Evolutionary conservation across 805 yeast genomes (phyloP).

Genomic region (Candida ortonii): DNA sequence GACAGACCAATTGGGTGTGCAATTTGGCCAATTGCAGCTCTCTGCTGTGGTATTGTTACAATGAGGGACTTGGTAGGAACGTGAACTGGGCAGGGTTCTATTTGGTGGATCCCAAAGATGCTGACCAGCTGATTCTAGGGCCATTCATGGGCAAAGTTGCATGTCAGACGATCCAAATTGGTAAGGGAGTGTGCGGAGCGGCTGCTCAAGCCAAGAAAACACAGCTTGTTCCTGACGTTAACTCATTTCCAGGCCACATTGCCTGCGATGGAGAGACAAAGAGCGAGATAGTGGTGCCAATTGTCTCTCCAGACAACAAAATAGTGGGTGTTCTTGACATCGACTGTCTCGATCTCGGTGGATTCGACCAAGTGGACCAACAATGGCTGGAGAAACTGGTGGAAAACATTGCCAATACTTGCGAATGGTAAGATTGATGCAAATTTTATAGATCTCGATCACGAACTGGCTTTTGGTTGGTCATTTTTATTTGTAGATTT

Average conservation of each 20-base stretch:
- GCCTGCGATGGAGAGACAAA: slow-evolving; percentile 96
- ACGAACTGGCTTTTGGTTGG: too few relatives aligned
- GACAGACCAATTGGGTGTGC: slow-evolving; percentile 80
- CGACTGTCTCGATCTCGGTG: slow-evolving; percentile 65
- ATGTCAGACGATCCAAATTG: slow-evolving; percentile 76
- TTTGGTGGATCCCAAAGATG: slow-evolving; percentile 41
- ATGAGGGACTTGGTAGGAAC: slow-evolving; percentile 42
- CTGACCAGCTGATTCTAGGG: slow-evolving; percentile 62
- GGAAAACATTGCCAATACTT: slow-evolving; percentile 45
- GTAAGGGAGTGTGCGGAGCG: slow-evolving; percentile 89
- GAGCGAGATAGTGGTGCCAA: slow-evolving; percentile 91
- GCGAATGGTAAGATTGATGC: slow-evolving; percentile 48
- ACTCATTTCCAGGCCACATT: slow-evolving; percentile 83
- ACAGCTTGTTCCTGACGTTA: slow-evolving; percentile 77
- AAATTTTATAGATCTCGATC: too few relatives aligned
- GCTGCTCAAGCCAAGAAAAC: slow-evolving; percentile 62
- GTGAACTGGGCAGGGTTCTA: slow-evolving; percentile 97
- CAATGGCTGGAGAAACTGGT: slow-evolving; percentile 60
- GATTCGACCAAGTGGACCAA: slow-evolving; percentile 66
- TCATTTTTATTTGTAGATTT: too few relatives aligned
- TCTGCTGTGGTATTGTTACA: slow-evolving; percentile 84
- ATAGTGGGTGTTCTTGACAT: slow-evolving; percentile 80
- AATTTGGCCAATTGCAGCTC: slow-evolving; percentile 86
- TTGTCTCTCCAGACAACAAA: slow-evolving; percentile 39
- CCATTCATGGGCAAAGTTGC: slow-evolving; percentile 98